Evolutionary conservation across 192 early-diverging fungal species (phyloP).

Genomic region (Neocallimastix lanati): DNA sequence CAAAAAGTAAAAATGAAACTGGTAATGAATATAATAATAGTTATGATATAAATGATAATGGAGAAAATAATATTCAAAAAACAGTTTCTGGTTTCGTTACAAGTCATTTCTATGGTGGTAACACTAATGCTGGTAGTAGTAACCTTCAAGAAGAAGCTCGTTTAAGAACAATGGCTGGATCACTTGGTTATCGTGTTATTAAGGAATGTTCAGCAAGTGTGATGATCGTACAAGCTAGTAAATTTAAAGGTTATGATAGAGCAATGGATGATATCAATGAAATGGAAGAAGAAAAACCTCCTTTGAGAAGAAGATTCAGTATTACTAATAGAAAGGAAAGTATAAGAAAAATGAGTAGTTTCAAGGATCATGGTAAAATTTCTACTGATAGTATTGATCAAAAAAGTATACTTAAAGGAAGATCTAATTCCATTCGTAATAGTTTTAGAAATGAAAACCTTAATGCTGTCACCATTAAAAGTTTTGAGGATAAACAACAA

Average conservation of each 20-base stretch:
- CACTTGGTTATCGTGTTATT: neutral
- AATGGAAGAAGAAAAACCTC: neutral
- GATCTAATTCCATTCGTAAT: neutral
- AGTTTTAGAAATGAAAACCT: neutral
- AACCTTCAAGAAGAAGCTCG: neutral
- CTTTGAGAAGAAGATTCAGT: neutral
- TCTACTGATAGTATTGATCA: neutral
- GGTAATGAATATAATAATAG: neutral
- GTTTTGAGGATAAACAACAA: neutral
- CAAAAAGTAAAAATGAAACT: neutral
- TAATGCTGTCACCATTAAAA: neutral
- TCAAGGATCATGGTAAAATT: neutral
- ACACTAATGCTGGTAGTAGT: neutral
- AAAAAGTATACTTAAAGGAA: neutral
- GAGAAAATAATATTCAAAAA: neutral
- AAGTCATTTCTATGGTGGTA: neutral
- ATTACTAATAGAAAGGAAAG: neutral
- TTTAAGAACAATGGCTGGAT: neutral
- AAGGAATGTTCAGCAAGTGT: neutral
- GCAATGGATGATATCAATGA: neutral
- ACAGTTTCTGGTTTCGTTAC: neutral
- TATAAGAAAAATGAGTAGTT: neutral
- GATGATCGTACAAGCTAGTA: neutral
- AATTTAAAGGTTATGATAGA: neutral
- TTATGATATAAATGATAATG: neutral